Percentiles rank a stretch among this genome's conserved stretches.
phyloP scores from a whole-genome alignment of 352 stramenopile species.

The Phytophthora colocasiae region DNA sequence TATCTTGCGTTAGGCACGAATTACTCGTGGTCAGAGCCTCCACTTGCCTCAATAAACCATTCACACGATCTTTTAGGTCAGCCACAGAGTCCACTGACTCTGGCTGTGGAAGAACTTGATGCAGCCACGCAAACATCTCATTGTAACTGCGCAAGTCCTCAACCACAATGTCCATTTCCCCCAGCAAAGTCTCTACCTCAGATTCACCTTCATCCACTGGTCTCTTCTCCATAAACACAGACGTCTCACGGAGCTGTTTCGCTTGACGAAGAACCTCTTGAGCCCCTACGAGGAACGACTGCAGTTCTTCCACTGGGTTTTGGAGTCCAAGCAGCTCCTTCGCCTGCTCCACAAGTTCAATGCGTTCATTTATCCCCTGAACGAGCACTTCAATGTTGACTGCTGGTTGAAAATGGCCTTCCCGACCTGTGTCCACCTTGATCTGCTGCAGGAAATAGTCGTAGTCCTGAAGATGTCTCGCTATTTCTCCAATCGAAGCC shows the following conservation, averaged over 20 bases:
- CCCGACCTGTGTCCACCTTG: conserved; percentile 12
- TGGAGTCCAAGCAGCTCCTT: conserved; percentile 40
- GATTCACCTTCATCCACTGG: neutral
- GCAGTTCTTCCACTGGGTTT: conserved; percentile 43
- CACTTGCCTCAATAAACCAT: conserved; percentile 36
- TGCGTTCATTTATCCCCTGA: conserved; percentile 43
- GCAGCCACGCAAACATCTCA: conserved; percentile 34
- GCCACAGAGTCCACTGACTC: conserved; percentile 27
- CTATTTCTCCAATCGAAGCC: conserved; percentile 57
- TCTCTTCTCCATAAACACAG: neutral
- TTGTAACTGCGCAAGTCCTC: conserved; percentile 37
- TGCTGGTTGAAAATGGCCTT: conserved; percentile 15
- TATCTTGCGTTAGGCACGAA: conserved; percentile 22
- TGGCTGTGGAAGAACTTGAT: conserved; percentile 39
- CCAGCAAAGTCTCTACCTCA: conserved; percentile 21
- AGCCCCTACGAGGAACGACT: conserved; percentile 30
- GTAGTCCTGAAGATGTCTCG: conserved; percentile 70
- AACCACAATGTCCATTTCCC: conserved; percentile 36
- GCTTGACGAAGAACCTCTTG: conserved; percentile 30
- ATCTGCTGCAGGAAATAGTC: conserved; percentile 56
- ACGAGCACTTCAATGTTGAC: conserved; percentile 47
- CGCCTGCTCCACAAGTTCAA: conserved; percentile 39
- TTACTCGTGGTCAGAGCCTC: conserved; percentile 35
- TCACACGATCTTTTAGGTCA: conserved; percentile 40
- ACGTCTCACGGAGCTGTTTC: conserved; percentile 30